Evolutionary conservation across 768 basidiomycete species (phyloP), one percentile per base, ranked within the genome.

Genomic region (Rhodosporidiobolus odoratus): DNA sequence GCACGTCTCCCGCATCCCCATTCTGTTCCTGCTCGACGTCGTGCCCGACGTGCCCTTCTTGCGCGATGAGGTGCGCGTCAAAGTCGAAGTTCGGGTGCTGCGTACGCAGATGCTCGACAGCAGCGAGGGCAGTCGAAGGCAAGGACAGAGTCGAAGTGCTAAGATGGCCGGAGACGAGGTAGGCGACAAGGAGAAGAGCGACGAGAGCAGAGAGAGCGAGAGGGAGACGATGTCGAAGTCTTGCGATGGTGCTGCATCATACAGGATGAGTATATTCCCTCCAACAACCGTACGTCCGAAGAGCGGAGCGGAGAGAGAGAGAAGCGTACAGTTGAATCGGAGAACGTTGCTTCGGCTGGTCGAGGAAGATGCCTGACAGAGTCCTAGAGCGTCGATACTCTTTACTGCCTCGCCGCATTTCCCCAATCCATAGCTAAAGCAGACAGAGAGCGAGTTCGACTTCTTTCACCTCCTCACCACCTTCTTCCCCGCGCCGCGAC

Each of bases 41-140:
- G 21, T 30, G 27, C n/a, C 19, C 52, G 4, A 10, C 52, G 16
- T 15, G 48, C 38, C 16, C 3, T 2, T 35, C 13, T 48, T 35
- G n/a, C 47, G 30, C 25, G 15, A 37, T n/a, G 1, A 30, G 16
- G 16, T 62, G 50, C 17, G 17, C 35, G 47, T 72, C 71, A 60
- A 72, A 72, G 62, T 72, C 71, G 15, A 72, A 68, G 52, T 72
- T 67, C 32, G 69, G 62, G 23, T 57, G 63, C 4, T 17, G 40
- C 25, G 30, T 25, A 34, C 4, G 30, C 2, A 12, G 25, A 7
- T 53, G 52, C 10, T 16, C 48, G 19, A 30, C 8, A 27, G 27
- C 27, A 21, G 52, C 9, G 52, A 53, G 30, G n/a, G 27, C 27
- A n/a, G 15, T 43, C n/a, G 66, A 60, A 10, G n/a, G 59, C 53